These are phyloP conservation scores for Petunia axillaris DNA, from an alignment of 257 asterid genomes.

Conservation along the genomic window DNA sequence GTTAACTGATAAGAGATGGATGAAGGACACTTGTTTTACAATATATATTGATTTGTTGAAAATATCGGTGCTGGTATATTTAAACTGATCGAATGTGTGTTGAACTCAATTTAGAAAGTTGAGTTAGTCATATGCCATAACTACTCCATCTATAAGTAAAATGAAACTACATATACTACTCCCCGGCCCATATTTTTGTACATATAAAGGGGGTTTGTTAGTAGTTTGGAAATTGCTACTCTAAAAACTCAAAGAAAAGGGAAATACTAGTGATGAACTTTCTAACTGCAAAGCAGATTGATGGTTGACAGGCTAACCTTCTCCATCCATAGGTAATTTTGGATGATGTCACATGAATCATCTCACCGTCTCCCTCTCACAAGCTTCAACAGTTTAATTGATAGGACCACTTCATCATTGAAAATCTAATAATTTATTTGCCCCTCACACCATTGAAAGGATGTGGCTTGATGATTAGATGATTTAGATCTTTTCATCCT, in stretches of 20 bases:
- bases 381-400: too few relatives aligned
- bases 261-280: neutral
- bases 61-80: too few relatives aligned
- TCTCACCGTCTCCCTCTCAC: too few relatives aligned
- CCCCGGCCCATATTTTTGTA: too few relatives aligned
- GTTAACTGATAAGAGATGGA: too few relatives aligned
- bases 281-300: neutral
- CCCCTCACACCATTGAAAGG: too few relatives aligned
- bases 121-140: constrained; percentile 5
- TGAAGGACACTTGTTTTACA: neutral
- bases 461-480: too few relatives aligned
- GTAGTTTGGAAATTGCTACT: neutral
- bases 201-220: constrained; percentile 12
- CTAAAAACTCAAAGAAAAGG: neutral
- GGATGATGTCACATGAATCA: too few relatives aligned
- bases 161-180: neutral
- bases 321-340: neutral
- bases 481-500: too few relatives aligned
- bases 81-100: neutral
- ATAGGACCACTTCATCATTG: too few relatives aligned
- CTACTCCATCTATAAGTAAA: neutral
- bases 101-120: constrained; percentile 9
- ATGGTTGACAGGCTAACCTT: constrained; percentile 12
- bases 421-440: too few relatives aligned
- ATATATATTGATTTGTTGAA: neutral